Evolutionary conservation across 2,329 filamentous ascomycete species (phyloP).

Genomic region (Pyrenophora teres): DNA sequence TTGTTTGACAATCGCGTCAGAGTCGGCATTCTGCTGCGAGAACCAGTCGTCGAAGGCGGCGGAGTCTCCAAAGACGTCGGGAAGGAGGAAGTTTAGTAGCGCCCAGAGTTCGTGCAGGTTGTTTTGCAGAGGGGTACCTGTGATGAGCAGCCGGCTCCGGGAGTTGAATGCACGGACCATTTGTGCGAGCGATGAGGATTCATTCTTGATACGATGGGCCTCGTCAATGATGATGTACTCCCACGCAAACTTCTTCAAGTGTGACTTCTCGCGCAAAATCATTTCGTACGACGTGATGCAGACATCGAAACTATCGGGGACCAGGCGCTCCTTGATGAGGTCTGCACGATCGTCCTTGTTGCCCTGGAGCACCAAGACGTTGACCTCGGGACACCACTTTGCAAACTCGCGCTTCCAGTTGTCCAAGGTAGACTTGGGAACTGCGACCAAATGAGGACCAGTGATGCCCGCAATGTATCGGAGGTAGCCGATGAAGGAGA

Average conservation of each 20-base stretch:
- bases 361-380: slow-evolving; percentile 91
- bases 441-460: slow-evolving; percentile 87
- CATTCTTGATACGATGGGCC: slow-evolving; percentile 98
- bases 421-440: slow-evolving; percentile 96
- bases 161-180: slow-evolving; percentile 97
- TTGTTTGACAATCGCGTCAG: slow-evolving; percentile 94
- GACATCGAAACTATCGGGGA: slow-evolving; percentile 95
- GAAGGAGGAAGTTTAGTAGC: slow-evolving; percentile 93
- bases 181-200: slow-evolving; percentile 94
- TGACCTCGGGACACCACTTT: slow-evolving; percentile 93
- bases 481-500: slow-evolving; percentile 93
- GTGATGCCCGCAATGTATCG: slow-evolving; percentile 87
- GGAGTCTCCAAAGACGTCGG: slow-evolving; percentile 95
- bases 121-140: slow-evolving; percentile 95
- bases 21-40: slow-evolving; percentile 83
- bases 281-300: slow-evolving; percentile 99
- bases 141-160: slow-evolving; percentile 91
- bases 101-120: slow-evolving; percentile 98
- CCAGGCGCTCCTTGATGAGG: slow-evolving; percentile 87
- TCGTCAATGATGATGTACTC: slow-evolving; percentile 99
- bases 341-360: slow-evolving; percentile 89
- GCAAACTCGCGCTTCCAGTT: slow-evolving; percentile 97
- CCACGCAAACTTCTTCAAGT: slow-evolving; percentile 97
- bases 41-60: slow-evolving; percentile 99
- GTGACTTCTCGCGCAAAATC: slow-evolving; percentile 92